A percentile compares a stretch with the other conserved stretches of the same genome.
Conservation (phyloP, 2,329 filamentous ascomycete species). For the Trichoderma sp. region DNA sequence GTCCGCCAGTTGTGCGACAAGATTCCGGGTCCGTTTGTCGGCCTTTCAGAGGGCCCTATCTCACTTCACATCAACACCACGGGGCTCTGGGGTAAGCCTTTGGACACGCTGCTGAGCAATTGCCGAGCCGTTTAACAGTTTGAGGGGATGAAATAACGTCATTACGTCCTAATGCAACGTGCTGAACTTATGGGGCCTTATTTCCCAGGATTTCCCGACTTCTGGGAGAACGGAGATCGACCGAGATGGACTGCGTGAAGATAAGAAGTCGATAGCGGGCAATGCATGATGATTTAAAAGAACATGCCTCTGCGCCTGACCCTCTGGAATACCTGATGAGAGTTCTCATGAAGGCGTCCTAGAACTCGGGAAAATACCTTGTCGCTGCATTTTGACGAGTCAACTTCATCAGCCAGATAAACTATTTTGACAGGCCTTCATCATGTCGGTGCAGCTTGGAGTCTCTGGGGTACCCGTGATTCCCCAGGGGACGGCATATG, state of each 20-base stretch:
- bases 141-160: conserved; percentile 2
- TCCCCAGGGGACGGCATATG: conserved; percentile 15
- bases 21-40: conserved; percentile 9
- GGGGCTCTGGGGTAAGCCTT: neutral
- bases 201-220: neutral
- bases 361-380: no score
- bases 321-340: neutral
- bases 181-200: neutral
- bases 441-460: conserved; percentile 15
- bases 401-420: no score
- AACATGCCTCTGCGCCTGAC: neutral
- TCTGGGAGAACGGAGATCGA: neutral
- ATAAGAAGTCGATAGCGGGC: neutral
- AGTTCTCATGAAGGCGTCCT: neutral
- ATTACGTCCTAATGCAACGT: conserved; percentile 14
- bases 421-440: neutral
- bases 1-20: neutral
- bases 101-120: neutral
- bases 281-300: neutral
- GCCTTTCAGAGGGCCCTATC: neutral
- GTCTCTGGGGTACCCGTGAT: conserved; percentile 13
- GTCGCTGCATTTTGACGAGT: neutral
- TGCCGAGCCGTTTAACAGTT: neutral
- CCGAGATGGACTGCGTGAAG: neutral
- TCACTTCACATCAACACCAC: neutral